Base-by-base conservation (phyloP, 164 flowering plant species). In the Magnolia officinalis region DNA sequence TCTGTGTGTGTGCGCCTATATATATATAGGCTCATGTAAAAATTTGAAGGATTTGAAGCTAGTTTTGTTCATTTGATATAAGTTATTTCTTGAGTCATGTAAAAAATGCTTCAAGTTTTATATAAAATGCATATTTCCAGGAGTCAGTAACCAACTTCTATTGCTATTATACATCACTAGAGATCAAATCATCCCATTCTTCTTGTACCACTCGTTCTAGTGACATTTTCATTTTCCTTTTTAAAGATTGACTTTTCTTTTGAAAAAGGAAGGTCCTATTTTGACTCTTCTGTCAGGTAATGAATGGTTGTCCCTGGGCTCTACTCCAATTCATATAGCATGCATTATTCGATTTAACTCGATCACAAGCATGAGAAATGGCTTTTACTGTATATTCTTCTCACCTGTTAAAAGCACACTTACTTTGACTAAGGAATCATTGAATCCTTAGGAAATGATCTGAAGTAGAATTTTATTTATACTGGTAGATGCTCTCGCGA, bases 401-500 rank as follows among this genome's bases (percentile, higher is more conserved):
- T 58, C 23, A 26, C 45, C 9, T 37, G 74, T 67, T 61, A 70
- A 61, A 37, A 55, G 13, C 18, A 55, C 18, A 16, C 10, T 55
- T 55, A 10, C 18, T 55, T 16, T 55, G 45, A 37, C 45, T 29
- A 63, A n/a, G 19, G 72, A 23, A 72, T 7, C 26, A 61, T 37
- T 75, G 14, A 73, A 45, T 58, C 65, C 29, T 24, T 69, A 18
- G 64, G 8, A 49, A n/a, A 74, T 63, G 19, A 52, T 73, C 72
- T 78, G 63, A 82, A 23, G 64, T 73, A 45, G 71, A 72, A 65
- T 74, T 79, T 59, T 82, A 50, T 77, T 78, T 69, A 50, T 78
- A 72, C 50, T 82, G 74, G 70, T 95, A 94, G 99, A 87, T 73
- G 77, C 92, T 78, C 86, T 94, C 50, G 63, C 77, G 31, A 84